Base-by-base conservation (phyloP, 2,329 filamentous ascomycete species). In the Alternaria ventricosa region DNA sequence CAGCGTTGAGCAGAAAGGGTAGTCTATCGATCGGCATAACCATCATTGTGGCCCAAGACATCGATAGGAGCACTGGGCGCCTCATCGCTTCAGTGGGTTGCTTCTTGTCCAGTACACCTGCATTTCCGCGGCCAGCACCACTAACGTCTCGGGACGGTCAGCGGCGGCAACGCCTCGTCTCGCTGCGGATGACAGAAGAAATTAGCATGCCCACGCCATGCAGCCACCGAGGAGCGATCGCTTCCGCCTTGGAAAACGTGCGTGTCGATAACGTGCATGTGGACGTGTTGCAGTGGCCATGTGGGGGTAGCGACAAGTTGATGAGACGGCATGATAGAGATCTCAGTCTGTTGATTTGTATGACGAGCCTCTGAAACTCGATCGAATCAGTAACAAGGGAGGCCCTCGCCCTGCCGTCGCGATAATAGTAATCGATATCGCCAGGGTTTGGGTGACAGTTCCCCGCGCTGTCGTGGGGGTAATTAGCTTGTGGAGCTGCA, bases 81-180 rank as follows among this genome's bases (percentile, higher is more conserved):
- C 57, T 20, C 36, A 11, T 45, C 28, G 44, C 25, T 23, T 59
- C 43, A 41, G 30, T 53, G 30, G 28, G 49, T 43, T 54, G 46
- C 57, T 30, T 59, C 30, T 56, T 56, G 54, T 59, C 30, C 45
- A 46, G 54, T 46, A 56, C 54, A 33, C 43, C 25, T 56, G 41
- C 54, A 46, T 56, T 46, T 33, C 18, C 54, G 15, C 27, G 54
- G 36, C 41, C 54, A 36, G 44, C 56, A 57, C 41, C 41, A 49
- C 53, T 56, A 65, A 65, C 63, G 57, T 55, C 63, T 59, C 65
- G 65, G 65, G 57, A 66, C 63, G 57, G 60, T 59, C 60, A 61
- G 65, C 60, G 28, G 57, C 63, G 63, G 57, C 57, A 63, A 59
- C 65, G 63, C 57, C 63, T 60, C 63, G 63, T 62, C 60, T 59